These are phyloP conservation scores for Penicillium argentinense DNA, from an alignment of 495 filamentous ascomycete genomes.

Conservation along the genomic window DNA sequence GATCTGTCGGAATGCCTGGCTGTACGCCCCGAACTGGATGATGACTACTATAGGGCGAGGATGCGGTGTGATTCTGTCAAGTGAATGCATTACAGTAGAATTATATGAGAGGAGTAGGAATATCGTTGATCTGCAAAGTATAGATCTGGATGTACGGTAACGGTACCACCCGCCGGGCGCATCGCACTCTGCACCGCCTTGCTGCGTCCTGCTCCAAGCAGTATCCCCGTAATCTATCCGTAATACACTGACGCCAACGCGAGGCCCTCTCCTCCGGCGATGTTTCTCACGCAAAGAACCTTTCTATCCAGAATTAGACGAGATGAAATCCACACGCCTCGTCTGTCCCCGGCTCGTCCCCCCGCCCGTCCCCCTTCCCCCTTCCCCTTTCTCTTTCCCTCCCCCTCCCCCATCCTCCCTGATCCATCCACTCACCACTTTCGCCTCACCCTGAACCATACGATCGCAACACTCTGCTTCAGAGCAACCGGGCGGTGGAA, in stretches of 20 bases:
- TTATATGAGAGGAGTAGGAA: not conserved
- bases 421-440: conserved; percentile 12
- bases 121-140: conserved; percentile 3
- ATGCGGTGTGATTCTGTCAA: not conserved
- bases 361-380: conserved; percentile 14
- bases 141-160: conserved; percentile 7
- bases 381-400: conserved; percentile 15
- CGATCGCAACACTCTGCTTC: not conserved
- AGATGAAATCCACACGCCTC: conserved; percentile 30
- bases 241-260: conserved; percentile 2
- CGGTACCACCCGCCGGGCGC: too few species aligned
- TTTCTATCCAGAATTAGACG: conserved; percentile 19
- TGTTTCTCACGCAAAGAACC: conserved; percentile 10
- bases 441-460: conserved; percentile 16
- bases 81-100: not conserved
- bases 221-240: too few species aligned
- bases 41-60: too few species aligned
- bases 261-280: not conserved
- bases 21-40: conserved; percentile 1
- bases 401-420: conserved; percentile 15
- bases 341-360: conserved; percentile 18
- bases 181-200: too few species aligned
- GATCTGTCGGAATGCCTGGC: conserved; percentile 5
- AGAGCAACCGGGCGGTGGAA: conserved; percentile 14
- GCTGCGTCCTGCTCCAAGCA: too few species aligned